Evolutionary conservation across 257 asterid species (phyloP).

Genomic region (Oldenlandia corymbosa): DNA sequence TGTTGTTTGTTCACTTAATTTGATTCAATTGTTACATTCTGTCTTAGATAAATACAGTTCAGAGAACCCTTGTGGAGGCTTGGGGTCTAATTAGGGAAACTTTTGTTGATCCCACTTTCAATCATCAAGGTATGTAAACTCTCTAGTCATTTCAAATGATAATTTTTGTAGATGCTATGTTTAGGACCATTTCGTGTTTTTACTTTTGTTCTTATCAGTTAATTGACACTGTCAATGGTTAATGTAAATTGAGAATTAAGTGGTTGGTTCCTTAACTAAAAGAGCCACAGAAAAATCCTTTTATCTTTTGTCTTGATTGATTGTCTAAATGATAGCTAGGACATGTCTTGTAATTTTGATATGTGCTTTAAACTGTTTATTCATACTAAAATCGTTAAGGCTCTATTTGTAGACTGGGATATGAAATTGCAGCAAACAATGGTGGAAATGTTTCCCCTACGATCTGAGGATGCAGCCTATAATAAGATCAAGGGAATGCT

Average conservation of each 20-base stretch:
- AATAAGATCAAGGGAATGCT: conserved; percentile 86
- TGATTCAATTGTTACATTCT: conserved; percentile 1
- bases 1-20: background rate
- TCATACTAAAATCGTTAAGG: background rate
- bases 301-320: background rate
- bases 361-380: too few relatives aligned
- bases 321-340: too few relatives aligned
- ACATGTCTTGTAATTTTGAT: too few relatives aligned
- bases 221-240: conserved; percentile 1
- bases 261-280: background rate
- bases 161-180: background rate
- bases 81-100: conserved; percentile 97
- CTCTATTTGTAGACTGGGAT: conserved; percentile 73
- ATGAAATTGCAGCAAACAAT: conserved; percentile 83
- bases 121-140: conserved; percentile 75
- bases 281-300: background rate
- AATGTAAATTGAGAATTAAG: background rate
- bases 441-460: conserved; percentile 83
- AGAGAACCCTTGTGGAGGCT: conserved; percentile 91
- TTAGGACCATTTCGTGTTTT: background rate
- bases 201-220: background rate
- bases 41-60: conserved; percentile 73
- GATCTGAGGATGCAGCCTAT: conserved; percentile 94
- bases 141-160: background rate
- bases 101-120: conserved; percentile 91